Conservation (phyloP, 2,329 filamentous ascomycete genomes). For the Monilinia fructicola region DNA sequence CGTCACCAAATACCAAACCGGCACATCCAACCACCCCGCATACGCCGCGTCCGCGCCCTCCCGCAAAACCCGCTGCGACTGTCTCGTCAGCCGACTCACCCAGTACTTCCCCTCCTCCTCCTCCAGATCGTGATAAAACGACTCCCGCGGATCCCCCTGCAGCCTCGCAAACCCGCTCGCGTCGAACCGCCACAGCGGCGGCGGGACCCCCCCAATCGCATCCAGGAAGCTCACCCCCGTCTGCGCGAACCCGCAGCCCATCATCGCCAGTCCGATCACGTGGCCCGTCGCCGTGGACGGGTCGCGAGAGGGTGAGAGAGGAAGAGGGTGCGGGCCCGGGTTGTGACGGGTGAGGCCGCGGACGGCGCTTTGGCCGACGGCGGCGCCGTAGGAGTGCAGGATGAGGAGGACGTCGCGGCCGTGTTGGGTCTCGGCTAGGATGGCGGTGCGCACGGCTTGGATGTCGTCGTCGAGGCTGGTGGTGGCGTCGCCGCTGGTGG, state of each 20-base stretch:
- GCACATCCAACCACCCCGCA: slow-evolving; percentile 38
- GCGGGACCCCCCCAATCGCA: slow-evolving; percentile 42
- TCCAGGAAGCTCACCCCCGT: slow-evolving; percentile 44
- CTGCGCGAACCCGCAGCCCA: slow-evolving; percentile 43
- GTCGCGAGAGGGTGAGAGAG: slow-evolving; percentile 15
- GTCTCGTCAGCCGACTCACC: slow-evolving; percentile 43
- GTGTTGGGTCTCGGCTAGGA: slow-evolving; percentile 40
- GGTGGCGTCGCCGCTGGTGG: slow-evolving; percentile 37
- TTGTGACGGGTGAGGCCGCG: slow-evolving; percentile 42
- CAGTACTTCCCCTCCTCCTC: slow-evolving; percentile 44
- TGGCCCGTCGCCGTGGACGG: slow-evolving; percentile 36
- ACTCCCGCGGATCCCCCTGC: slow-evolving; percentile 38
- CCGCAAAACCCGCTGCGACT: slow-evolving; percentile 44
- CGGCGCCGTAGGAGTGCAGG: slow-evolving; percentile 48
- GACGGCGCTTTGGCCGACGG: slow-evolving; percentile 43
- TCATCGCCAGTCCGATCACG: slow-evolving; percentile 43
- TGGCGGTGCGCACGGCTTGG: slow-evolving; percentile 41
- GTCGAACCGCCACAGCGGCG: slow-evolving; percentile 43
- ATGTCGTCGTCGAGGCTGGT: slow-evolving; percentile 44
- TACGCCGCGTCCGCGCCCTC: slow-evolving; percentile 43
- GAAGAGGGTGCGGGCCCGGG: no score
- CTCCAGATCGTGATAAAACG: slow-evolving; percentile 49
- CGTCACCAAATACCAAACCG: slow-evolving; percentile 43
- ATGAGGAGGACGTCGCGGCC: slow-evolving; percentile 46
- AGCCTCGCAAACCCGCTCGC: slow-evolving; percentile 45